Evolutionary conservation across 78 protist species (phyloP).

Genomic region (Dictyostelium capitatum): DNA sequence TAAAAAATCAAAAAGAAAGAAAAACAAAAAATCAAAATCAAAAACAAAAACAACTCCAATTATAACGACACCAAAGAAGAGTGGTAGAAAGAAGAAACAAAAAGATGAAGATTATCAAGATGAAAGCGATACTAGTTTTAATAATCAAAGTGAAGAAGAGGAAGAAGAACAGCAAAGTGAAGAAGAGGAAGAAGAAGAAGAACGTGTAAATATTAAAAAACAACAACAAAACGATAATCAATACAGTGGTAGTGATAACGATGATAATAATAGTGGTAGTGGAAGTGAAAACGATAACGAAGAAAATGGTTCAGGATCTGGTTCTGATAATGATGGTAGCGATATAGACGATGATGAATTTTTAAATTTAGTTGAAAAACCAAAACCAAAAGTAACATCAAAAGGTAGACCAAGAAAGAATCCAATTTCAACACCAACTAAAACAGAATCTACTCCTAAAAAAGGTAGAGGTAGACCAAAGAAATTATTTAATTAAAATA

Average conservation of each 20-base stretch:
- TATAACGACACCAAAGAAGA: conserved; percentile 1
- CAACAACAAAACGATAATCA: too few species aligned
- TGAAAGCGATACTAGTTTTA: too few species aligned
- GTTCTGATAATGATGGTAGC: not conserved
- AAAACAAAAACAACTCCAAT: conserved; percentile 9
- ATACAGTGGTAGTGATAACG: not conserved
- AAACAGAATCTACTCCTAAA: not conserved
- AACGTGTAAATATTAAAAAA: not conserved
- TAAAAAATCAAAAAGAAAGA: not conserved
- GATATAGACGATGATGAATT: conserved; percentile 19
- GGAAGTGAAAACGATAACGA: not conserved
- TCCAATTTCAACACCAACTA: not conserved
- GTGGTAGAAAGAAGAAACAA: not conserved
- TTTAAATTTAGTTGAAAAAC: conserved; percentile 5
- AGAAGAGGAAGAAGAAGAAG: not conserved
- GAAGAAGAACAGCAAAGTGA: conserved; percentile 3
- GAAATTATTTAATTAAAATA: not conserved
- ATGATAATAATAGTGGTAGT: not conserved
- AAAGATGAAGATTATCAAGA: not conserved
- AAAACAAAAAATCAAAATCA: not conserved
- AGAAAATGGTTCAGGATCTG: not conserved
- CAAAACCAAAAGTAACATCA: not conserved
- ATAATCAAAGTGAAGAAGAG: not conserved
- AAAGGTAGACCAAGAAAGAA: conserved; percentile 12
- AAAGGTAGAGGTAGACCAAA: conserved; percentile 23